phyloP scores from a whole-genome alignment of 2,329 filamentous ascomycete genomes.

The Colletotrichum liriopes region DNA sequence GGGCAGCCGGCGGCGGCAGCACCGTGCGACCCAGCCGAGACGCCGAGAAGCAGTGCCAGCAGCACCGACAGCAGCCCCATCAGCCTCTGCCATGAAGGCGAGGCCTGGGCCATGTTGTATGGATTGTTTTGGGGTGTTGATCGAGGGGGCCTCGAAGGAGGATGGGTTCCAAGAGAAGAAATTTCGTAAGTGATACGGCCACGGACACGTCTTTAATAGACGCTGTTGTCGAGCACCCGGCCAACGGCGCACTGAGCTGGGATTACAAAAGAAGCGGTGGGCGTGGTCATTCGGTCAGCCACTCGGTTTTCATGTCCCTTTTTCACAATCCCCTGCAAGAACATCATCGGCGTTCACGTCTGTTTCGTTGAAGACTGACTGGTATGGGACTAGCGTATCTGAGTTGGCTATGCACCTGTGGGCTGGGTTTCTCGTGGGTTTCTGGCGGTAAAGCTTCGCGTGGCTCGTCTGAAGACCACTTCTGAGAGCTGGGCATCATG shows the following conservation, averaged over 20 bases:
- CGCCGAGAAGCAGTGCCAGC: slow-evolving; percentile 37
- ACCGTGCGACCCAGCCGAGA: slow-evolving; percentile 32
- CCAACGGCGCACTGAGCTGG: slow-evolving; percentile 17
- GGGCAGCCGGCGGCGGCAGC: slow-evolving; percentile 31
- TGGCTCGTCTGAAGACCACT: slow-evolving; percentile 25
- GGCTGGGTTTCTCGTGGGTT: slow-evolving; percentile 20
- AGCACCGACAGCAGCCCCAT: slow-evolving; percentile 41
- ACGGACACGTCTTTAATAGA: slow-evolving; percentile 37
- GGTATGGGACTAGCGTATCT: slow-evolving; percentile 27
- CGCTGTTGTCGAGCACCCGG: slow-evolving; percentile 22
- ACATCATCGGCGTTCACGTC: slow-evolving; percentile 14
- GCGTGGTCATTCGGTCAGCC: slow-evolving; percentile 22
- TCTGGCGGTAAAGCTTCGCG: slow-evolving; percentile 34
- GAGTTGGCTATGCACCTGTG: slow-evolving; percentile 24
- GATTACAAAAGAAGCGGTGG: slow-evolving; percentile 35
- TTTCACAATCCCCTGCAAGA: slow-evolving; percentile 15
- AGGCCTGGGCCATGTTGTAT: slow-evolving; percentile 37
- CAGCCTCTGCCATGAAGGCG: slow-evolving; percentile 41
- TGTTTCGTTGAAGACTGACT: slow-evolving; percentile 28
- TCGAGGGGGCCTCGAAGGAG: slow-evolving; percentile 42
- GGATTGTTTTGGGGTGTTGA: slow-evolving; percentile 15
- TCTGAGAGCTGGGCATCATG: slow-evolving; percentile 22
- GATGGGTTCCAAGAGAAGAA: slow-evolving; percentile 35
- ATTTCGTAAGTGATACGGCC: slow-evolving; percentile 15
- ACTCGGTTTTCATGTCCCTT: slow-evolving; percentile 14